Evolutionary conservation across 192 early-diverging fungal species (phyloP), one percentile per base, ranked within the genome.

Genomic region (Gonapodya sp.): DNA sequence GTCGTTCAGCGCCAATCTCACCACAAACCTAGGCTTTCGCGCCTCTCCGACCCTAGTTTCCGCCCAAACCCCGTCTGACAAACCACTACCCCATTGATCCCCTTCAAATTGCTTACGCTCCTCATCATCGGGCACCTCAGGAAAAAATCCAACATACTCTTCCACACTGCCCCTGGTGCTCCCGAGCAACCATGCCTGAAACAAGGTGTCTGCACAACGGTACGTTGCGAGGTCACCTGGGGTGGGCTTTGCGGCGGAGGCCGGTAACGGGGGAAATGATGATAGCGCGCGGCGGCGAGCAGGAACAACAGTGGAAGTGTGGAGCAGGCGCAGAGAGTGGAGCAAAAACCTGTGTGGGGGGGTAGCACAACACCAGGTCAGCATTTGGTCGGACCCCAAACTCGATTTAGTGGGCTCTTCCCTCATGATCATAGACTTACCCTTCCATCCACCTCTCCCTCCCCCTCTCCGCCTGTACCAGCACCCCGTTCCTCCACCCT

Each of bases 381-480:
- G 31, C n/a, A 18, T 34, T 35, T 82, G 35, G 73, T 73, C 35
- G 83, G 73, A 84, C 24, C 64, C 18, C 0, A 64, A 36, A 72
- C 80, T 34, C 73, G 35, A 33, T 0, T 31, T 24, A 34, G 1
- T 86, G 31, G 1, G 86, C 1, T n/a, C 2, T 84, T 1, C 18
- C n/a, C 18, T 73, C n/a, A 32, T 72, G 18, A 74, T 1, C 35
- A 34, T 31, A 81, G 31, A 81, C 75, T 31, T 85, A 90, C 88
- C 85, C 87, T 80, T 90, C 88, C 36, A 88, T 73, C 34, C 91
- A 73, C 31, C 83, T 80, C 18, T 88, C 87, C 31, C 90, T 81
- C 75, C 88, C 88, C 72, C 87, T 89, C 78, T 92, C 91, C 35
- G 90, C 83, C 73, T 91, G 86, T 1, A 92, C 88, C 30, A 92